Percentiles rank a stretch among this genome's conserved stretches.
phyloP scores from a whole-genome alignment of 129 eudicot genomes.

The Chrysanthemum seticuspe region DNA sequence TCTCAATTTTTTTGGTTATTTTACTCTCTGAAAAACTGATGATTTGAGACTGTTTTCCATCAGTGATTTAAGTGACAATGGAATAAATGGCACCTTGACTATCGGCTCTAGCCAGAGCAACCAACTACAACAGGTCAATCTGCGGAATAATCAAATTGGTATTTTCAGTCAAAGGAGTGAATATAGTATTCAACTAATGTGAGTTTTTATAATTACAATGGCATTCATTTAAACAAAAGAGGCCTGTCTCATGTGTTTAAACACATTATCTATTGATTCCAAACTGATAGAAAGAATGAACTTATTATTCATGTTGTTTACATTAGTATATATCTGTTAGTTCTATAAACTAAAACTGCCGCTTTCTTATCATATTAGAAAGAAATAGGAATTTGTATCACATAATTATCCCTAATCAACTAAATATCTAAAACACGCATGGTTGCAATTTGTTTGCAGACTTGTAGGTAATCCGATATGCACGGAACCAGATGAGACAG shows the following conservation, averaged over 20 bases:
- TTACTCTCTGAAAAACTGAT: constrained; percentile 36
- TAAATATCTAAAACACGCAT: neutral
- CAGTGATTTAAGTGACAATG: constrained; percentile 51
- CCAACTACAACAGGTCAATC: constrained; percentile 66
- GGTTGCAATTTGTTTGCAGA: constrained; percentile 35
- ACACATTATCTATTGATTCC: too few species aligned
- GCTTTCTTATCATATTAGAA: too few species aligned
- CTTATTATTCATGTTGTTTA: too few species aligned
- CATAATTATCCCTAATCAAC: neutral
- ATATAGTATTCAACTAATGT: constrained; percentile 34
- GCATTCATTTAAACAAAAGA: neutral
- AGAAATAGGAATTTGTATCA: too few species aligned
- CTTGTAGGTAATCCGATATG: constrained; percentile 68
- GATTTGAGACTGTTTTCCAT: constrained; percentile 2
- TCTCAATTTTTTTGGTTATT: neutral
- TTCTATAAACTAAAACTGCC: too few species aligned
- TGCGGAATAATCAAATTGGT: constrained; percentile 57
- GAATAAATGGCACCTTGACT: constrained; percentile 53
- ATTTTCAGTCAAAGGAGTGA: constrained; percentile 25
- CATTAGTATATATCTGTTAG: too few species aligned
- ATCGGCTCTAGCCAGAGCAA: constrained; percentile 49
- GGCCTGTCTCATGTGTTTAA: too few species aligned
- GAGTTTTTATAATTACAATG: constrained; percentile 20
- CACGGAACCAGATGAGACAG: constrained; percentile 31
- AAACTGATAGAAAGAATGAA: too few species aligned